Evolutionary conservation across 2,329 filamentous ascomycete genomes (phyloP).

Genomic region (Colletotrichum shisoi): DNA sequence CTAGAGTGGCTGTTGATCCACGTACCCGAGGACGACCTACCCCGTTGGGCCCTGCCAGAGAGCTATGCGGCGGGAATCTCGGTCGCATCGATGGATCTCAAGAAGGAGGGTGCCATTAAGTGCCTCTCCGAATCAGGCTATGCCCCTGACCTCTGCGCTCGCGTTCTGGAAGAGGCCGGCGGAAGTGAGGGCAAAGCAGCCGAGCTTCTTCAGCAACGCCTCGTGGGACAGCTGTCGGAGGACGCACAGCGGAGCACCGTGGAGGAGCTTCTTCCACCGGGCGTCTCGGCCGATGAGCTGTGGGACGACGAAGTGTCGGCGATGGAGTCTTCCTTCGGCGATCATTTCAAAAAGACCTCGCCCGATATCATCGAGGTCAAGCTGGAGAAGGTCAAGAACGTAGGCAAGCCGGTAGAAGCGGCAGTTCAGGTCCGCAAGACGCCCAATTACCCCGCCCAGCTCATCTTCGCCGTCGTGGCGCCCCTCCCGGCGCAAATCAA

Average conservation of each 20-base stretch:
- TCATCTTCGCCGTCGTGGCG: conserved; percentile 73
- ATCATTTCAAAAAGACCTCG: conserved; percentile 70
- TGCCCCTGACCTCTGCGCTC: conserved; percentile 81
- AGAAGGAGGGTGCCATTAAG: conserved; percentile 81
- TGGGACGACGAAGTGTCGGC: conserved; percentile 90
- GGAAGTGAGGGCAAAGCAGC: conserved; percentile 81
- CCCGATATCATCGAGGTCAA: conserved; percentile 73
- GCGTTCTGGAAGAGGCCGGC: conserved; percentile 73
- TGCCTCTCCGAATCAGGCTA: conserved; percentile 85
- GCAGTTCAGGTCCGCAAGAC: conserved; percentile 74
- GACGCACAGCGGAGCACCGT: conserved; percentile 32
- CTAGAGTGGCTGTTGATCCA: conserved; percentile 97
- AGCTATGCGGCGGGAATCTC: conserved; percentile 90
- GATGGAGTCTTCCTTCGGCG: conserved; percentile 84
- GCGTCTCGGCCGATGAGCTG: conserved; percentile 62
- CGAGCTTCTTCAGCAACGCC: conserved; percentile 72
- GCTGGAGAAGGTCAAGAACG: conserved; percentile 65
- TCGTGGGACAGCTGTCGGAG: conserved; percentile 31
- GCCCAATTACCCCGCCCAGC: conserved; percentile 74
- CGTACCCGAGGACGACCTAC: conserved; percentile 96
- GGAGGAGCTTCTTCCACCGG: conserved; percentile 34
- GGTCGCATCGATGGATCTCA: conserved; percentile 82
- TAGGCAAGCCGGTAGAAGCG: conserved; percentile 61
- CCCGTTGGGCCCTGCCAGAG: conserved; percentile 88
- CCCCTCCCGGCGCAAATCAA: conserved; percentile 91